Evolutionary conservation across 495 filamentous ascomycete genomes (phyloP).

Genomic region (Tuber magnatum): DNA sequence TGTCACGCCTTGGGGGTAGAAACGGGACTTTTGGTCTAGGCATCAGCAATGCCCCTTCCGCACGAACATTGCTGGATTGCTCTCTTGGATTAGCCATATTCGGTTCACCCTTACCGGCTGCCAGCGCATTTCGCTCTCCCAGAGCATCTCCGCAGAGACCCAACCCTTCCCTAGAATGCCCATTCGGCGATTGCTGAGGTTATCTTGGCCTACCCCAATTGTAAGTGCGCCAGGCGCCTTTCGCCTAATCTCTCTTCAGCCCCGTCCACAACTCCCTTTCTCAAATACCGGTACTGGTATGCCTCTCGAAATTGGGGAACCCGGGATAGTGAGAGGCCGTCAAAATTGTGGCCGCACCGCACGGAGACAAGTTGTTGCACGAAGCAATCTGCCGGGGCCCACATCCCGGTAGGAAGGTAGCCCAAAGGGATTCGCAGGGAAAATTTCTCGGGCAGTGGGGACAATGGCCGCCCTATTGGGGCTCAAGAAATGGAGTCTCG

Average conservation of each 20-base stretch:
- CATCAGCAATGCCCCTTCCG: neutral
- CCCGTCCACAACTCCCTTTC: neutral
- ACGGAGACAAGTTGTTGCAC: neutral
- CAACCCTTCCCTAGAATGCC: neutral
- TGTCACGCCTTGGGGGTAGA: neutral
- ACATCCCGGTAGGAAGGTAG: neutral
- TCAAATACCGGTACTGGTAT: neutral
- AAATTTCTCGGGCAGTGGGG: neutral
- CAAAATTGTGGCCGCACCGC: neutral
- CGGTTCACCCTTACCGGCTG: neutral
- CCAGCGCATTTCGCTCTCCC: neutral
- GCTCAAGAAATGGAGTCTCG: neutral
- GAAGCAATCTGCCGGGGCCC: neutral
- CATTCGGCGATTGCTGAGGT: neutral
- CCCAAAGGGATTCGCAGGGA: neutral
- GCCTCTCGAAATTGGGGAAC: neutral
- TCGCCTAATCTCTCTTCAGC: neutral
- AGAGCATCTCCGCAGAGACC: neutral
- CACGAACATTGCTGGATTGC: neutral
- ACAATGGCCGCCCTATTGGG: neutral
- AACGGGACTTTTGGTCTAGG: neutral
- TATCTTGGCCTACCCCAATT: neutral
- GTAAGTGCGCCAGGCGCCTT: neutral
- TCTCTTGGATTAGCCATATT: neutral
- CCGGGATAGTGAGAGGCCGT: neutral